Evolutionary conservation across 2,329 filamentous ascomycete genomes (phyloP).

Genomic region (Alternaria sp.): DNA sequence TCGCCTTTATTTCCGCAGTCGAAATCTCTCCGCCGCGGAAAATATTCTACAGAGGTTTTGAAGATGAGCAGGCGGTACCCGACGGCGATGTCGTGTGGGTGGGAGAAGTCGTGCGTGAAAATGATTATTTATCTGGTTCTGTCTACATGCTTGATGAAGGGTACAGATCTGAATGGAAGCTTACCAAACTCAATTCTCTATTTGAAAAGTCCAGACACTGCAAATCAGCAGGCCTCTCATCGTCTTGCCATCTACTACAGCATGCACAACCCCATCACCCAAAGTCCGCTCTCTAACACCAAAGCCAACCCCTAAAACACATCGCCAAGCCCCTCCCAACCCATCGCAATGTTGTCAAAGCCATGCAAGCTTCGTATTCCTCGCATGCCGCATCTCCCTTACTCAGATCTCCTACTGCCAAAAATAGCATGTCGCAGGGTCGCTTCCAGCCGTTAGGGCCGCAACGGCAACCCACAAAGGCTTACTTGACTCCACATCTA

Average conservation of each 20-base stretch:
- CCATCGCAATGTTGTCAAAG: background rate
- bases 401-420: background rate
- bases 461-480: slow-evolving; percentile 3
- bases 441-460: slow-evolving; percentile 6
- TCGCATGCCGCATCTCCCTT: background rate
- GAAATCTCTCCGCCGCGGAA: background rate
- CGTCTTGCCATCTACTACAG: background rate
- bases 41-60: background rate
- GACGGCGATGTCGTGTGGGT: too few species aligned
- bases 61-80: background rate
- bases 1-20: background rate
- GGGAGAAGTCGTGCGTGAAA: too few species aligned
- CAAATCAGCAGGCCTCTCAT: background rate
- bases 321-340: background rate
- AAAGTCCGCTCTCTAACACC: background rate
- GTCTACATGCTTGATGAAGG: background rate
- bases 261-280: background rate
- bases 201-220: background rate
- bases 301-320: background rate
- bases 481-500: too few species aligned
- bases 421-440: background rate
- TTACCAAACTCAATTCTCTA: too few species aligned
- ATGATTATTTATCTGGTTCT: background rate
- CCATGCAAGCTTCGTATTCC: background rate
- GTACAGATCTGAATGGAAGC: background rate